phyloP scores from a whole-genome alignment of 2,329 filamentous ascomycete species.

The Thielaviopsis musarum region DNA sequence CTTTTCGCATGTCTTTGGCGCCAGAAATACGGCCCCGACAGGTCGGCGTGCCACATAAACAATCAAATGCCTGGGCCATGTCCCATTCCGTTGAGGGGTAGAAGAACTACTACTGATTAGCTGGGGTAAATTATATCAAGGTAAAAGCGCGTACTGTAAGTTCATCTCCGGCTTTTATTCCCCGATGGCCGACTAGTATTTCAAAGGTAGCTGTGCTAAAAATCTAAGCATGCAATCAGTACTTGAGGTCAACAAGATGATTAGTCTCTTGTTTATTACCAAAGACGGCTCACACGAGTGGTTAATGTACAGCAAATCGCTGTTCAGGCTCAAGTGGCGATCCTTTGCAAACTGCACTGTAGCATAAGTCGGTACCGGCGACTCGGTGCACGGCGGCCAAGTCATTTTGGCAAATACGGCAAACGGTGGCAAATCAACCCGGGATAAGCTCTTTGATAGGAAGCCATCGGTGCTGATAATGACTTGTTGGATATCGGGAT shows the following conservation, averaged over 20 bases:
- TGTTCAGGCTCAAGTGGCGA: slow-evolving; percentile 45
- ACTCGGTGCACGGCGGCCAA: slow-evolving; percentile 45
- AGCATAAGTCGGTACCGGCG: slow-evolving; percentile 40
- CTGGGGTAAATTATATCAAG: not conserved
- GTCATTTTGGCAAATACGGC: slow-evolving; percentile 48
- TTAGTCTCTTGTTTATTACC: slow-evolving; percentile 30
- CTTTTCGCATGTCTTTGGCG: slow-evolving; percentile 39
- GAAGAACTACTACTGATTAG: slow-evolving; percentile 36
- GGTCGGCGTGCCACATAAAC: slow-evolving; percentile 37
- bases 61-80: slow-evolving; percentile 57
- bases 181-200: slow-evolving; percentile 40
- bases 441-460: slow-evolving; percentile 43
- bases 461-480: slow-evolving; percentile 35
- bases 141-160: slow-evolving; percentile 27
- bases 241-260: slow-evolving; percentile 1
- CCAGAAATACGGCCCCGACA: slow-evolving; percentile 48
- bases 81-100: slow-evolving; percentile 61
- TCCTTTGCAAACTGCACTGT: slow-evolving; percentile 43
- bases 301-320: slow-evolving; percentile 50
- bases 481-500: slow-evolving; percentile 40
- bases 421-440: slow-evolving; percentile 39
- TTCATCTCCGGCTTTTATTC: slow-evolving; percentile 38
- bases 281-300: slow-evolving; percentile 51
- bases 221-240: slow-evolving; percentile 24
- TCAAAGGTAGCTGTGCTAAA: slow-evolving; percentile 42